Evolutionary conservation across 2,329 filamentous ascomycete species (phyloP).

Genomic region (Mycosphaerella arachidis): DNA sequence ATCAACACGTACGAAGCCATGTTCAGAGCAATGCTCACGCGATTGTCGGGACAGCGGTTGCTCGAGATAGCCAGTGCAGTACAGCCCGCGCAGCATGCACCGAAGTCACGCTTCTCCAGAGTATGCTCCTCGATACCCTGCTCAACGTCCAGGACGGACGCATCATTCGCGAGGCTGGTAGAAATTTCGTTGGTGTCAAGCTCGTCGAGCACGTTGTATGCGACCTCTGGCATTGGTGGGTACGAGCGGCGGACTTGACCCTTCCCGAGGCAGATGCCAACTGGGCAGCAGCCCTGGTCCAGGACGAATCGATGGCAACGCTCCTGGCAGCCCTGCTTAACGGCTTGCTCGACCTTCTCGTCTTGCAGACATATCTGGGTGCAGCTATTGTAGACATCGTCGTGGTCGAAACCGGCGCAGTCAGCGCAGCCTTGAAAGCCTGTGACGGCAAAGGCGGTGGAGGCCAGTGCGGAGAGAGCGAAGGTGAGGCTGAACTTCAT

Average conservation of each 20-base stretch:
- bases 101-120: not conserved
- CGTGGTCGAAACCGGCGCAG: not conserved
- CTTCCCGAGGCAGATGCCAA: not conserved
- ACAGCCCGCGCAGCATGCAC: not conserved
- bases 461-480: not conserved
- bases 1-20: not conserved
- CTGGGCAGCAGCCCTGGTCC: not conserved
- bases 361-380: not conserved
- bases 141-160: not conserved
- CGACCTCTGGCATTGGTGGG: not conserved
- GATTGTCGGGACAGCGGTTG: not conserved
- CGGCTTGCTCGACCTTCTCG: not conserved
- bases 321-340: not conserved
- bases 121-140: not conserved
- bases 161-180: too few relatives aligned
- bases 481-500: not conserved
- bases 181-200: not conserved
- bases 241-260: not conserved
- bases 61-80: not conserved
- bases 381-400: not conserved
- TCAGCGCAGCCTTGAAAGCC: not conserved
- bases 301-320: not conserved
- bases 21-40: not conserved
- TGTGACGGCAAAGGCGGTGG: not conserved
- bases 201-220: not conserved